Percentiles rank a stretch among this genome's conserved stretches.
Evolutionary conservation across 2,329 filamentous ascomycete species (phyloP).

Genomic region (Fusarium denticulatum): DNA sequence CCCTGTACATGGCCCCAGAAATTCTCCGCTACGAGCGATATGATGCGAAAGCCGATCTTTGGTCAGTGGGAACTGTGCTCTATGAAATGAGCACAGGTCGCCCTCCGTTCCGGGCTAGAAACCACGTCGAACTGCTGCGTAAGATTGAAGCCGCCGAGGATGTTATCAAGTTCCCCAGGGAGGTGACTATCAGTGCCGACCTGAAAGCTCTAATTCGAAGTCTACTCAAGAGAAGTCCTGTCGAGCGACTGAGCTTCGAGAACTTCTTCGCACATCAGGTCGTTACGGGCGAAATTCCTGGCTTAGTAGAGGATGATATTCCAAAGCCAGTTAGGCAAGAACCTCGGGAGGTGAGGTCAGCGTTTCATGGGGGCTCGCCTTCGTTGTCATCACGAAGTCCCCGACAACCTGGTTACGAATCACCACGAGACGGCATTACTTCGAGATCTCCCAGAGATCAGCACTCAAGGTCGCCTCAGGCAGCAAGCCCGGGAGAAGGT

Average conservation of each 20-base stretch:
- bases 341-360: conserved; percentile 49
- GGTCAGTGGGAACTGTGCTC: conserved; percentile 95
- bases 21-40: conserved; percentile 98
- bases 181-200: conserved; percentile 74
- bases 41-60: conserved; percentile 94
- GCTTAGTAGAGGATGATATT: conserved; percentile 80
- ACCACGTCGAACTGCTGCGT: conserved; percentile 92
- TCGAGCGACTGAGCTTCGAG: conserved; percentile 86
- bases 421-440: conserved; percentile 46
- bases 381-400: conserved; percentile 42
- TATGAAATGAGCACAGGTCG: conserved; percentile 95
- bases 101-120: conserved; percentile 89
- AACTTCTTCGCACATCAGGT: conserved; percentile 83
- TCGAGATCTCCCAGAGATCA: conserved; percentile 56
- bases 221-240: conserved; percentile 85
- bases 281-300: conserved; percentile 80
- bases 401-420: conserved; percentile 54
- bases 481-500: conserved; percentile 54
- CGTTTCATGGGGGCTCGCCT: conserved; percentile 45
- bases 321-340: conserved; percentile 55
- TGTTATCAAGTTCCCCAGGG: conserved; percentile 81
- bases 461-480: conserved; percentile 54
- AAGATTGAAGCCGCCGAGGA: conserved; percentile 93
- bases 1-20: conserved; percentile 98
- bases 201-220: conserved; percentile 84